A percentile compares a stretch with the other conserved stretches of the same genome.
phyloP scores from a whole-genome alignment of 139 green algal genomes.

The Mesotaenium endlicherianum region DNA sequence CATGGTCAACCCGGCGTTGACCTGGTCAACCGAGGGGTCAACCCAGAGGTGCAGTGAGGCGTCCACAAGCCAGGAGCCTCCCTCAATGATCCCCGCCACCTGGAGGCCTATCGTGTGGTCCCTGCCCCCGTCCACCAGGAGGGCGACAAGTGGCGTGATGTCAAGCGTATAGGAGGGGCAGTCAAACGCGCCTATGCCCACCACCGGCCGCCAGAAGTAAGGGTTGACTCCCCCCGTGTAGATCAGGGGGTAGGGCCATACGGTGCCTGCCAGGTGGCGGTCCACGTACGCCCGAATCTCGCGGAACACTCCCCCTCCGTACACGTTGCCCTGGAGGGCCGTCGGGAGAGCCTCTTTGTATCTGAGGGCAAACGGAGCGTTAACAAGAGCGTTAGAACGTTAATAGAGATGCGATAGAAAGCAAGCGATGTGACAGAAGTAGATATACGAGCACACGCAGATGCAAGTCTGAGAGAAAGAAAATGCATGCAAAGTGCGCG shows the following conservation, averaged over 20 bases:
- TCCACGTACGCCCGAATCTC: slow-evolving; percentile 6
- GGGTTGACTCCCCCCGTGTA: slow-evolving; percentile 26
- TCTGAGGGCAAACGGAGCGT: not conserved
- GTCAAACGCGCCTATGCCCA: slow-evolving; percentile 13
- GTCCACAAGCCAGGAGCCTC: not conserved
- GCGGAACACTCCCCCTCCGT: slow-evolving; percentile 5
- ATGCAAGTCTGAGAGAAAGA: not conserved
- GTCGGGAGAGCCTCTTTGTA: not conserved
- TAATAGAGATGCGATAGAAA: not conserved
- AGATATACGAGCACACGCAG: not conserved
- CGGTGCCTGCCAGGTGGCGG: not conserved
- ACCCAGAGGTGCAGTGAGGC: not conserved
- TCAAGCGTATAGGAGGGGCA: slow-evolving; percentile 7
- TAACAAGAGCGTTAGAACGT: not conserved
- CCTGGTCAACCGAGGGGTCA: no score
- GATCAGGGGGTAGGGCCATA: slow-evolving; percentile 3
- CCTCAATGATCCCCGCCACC: not conserved
- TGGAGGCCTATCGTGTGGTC: not conserved
- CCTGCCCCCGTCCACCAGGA: not conserved
- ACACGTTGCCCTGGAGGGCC: not conserved
- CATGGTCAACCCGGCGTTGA: no score
- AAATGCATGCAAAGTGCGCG: not conserved
- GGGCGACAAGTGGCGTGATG: slow-evolving; percentile 10
- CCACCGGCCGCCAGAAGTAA: not conserved
- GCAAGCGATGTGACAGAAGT: not conserved